A percentile compares a stretch with the other conserved stretches of the same genome.
Conservation (phyloP, 768 basidiomycete genomes). For the Psilocybe azurescens region DNA sequence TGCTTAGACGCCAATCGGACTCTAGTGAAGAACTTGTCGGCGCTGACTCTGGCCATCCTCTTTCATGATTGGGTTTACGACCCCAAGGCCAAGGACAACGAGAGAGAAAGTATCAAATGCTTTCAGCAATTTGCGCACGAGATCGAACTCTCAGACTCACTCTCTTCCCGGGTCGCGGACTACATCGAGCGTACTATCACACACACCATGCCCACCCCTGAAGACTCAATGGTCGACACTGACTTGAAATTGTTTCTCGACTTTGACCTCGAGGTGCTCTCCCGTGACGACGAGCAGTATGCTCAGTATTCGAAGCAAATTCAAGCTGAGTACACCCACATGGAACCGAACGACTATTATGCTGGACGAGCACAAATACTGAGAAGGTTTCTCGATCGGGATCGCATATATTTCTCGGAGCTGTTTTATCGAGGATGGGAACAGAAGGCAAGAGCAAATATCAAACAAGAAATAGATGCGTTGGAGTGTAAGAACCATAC, state of each 20-base stretch:
- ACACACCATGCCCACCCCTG: conserved; percentile 8
- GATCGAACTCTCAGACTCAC: not conserved
- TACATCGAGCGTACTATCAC: conserved; percentile 17
- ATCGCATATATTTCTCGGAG: conserved; percentile 15
- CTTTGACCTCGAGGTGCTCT: conserved; percentile 16
- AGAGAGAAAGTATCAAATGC: conserved; percentile 10
- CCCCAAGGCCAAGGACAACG: conserved; percentile 13
- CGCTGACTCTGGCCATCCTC: conserved; percentile 11
- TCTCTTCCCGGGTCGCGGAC: conserved; percentile 7
- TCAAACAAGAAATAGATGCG: no score
- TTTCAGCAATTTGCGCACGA: not conserved
- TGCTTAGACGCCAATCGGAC: not conserved
- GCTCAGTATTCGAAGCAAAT: conserved; percentile 9
- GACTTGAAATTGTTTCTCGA: conserved; percentile 17
- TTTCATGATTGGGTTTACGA: conserved; percentile 21
- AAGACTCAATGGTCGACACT: not conserved
- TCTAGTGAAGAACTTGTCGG: conserved; percentile 7
- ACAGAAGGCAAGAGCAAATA: no score
- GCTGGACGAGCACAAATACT: conserved; percentile 13
- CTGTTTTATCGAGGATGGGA: no score
- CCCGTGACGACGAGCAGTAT: conserved; percentile 7
- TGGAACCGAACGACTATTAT: conserved; percentile 7
- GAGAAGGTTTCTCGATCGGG: conserved; percentile 13
- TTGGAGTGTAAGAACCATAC: no score
- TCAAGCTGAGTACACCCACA: conserved; percentile 12